Evolutionary conservation across 805 yeast genomes (phyloP), one percentile per base, ranked within the genome.

Genomic region (Lachancea sp.): DNA sequence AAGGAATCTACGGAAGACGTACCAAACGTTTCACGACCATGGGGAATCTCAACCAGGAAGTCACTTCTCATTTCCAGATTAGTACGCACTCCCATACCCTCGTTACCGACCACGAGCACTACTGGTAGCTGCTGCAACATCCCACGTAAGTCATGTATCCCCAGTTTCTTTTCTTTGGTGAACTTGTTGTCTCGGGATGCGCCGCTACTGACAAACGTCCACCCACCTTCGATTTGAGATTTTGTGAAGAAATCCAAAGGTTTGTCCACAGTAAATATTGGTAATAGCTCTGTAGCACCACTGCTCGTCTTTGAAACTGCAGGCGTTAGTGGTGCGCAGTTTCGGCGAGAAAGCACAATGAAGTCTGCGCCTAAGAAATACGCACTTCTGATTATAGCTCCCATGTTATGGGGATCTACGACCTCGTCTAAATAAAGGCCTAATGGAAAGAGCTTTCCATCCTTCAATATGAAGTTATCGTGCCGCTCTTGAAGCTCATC

Each of bases 371-470:
- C 96, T 11, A 87, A 66, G 61, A 71, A 87, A 62, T 78, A 82
- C 0, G 94, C 90, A 2, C 88, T 75, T 55, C 96, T 67, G 21
- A 84, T 62, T 31, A 87, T 76, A 18, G 90, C 92, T 6, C 96
- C 96, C 50, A 85, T 68, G 56, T 87, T 87, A 57, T 85, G 94
- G 0, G 96, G 90, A 58, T 87, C 96, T 11, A 84, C 76, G 32
- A 88, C 70, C 43, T 83, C 86, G 59, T 87, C 96, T 19, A 87
- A 62, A 51, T 72, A 86, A 3, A 87, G 49, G 0, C 87, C 96
- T 13, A 88, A 51, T 2, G 96, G 94, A 50, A 62, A 61, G 13
- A 55, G 55, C 26, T 58, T 61, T 16, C 35, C 35, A 16, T 32
- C 35, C 16, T 32, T 32, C 16, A 21, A 15, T 5, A 32, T 21